Evolutionary conservation across 31 red algal genomes (phyloP).

Genomic region (Pterothamnion heteromorphum): DNA sequence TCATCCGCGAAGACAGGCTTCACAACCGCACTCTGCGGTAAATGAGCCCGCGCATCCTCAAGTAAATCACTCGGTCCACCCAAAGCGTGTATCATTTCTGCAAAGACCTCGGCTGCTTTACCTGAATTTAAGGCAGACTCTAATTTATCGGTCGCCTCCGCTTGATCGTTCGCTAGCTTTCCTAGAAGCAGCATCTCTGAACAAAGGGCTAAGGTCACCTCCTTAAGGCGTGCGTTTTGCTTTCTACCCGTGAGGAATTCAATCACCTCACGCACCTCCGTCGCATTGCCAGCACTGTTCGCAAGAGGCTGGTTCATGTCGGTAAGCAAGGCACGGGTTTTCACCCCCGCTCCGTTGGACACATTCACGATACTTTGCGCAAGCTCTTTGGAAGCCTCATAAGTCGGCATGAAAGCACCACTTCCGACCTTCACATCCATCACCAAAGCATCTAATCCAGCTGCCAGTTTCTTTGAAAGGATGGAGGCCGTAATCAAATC

Average conservation of each 20-base stretch:
- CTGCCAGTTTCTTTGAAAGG: slow-evolving; percentile 40
- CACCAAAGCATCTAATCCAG: slow-evolving; percentile 22
- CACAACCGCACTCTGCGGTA: not conserved
- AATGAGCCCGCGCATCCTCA: not conserved
- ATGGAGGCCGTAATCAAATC: slow-evolving; percentile 36
- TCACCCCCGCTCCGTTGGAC: not conserved
- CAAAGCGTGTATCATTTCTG: not conserved
- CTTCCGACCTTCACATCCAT: slow-evolving; percentile 46
- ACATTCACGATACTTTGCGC: slow-evolving; percentile 32
- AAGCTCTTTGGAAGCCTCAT: not conserved
- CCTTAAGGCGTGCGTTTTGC: not conserved
- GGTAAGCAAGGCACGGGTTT: slow-evolving; percentile 7
- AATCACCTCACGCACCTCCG: slow-evolving; percentile 26
- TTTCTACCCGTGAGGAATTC: not conserved
- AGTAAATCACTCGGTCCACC: slow-evolving; percentile 28
- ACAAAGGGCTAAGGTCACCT: not conserved
- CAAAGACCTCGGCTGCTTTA: slow-evolving; percentile 8
- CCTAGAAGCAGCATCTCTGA: not conserved
- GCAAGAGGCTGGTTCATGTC: slow-evolving; percentile 33
- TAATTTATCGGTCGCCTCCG: not conserved
- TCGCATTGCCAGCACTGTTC: not conserved
- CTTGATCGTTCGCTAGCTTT: not conserved
- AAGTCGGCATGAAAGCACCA: slow-evolving; percentile 18
- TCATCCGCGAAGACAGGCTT: not conserved
- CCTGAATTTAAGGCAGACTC: not conserved